These are phyloP conservation scores for Vigna nakashimae DNA, from an alignment of 306 rosid species.

Conservation along the genomic window DNA sequence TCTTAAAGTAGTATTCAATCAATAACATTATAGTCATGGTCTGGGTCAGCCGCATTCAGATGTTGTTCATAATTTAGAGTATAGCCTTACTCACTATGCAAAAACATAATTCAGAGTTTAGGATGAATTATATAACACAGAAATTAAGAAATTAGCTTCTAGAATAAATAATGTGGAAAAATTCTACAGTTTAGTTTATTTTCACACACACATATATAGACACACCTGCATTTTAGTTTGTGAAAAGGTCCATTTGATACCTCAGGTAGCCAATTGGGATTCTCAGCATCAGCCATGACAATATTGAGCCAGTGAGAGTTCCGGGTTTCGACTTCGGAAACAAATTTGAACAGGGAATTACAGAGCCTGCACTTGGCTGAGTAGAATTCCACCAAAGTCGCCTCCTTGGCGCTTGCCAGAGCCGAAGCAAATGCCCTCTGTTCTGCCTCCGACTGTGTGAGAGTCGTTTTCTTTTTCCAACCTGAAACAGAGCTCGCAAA, in stretches of 20 bases:
- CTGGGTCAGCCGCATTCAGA: not conserved
- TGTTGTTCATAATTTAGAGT: not conserved
- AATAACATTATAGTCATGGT: not conserved
- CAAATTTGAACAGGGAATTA: slow-evolving; percentile 68
- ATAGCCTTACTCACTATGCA: not conserved
- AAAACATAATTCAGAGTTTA: not conserved
- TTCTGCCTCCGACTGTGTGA: slow-evolving; percentile 78
- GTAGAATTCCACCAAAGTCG: slow-evolving; percentile 81
- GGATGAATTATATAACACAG: too few species aligned
- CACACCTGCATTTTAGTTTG: too few species aligned
- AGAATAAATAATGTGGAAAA: not conserved
- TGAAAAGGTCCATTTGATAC: slow-evolving; percentile 13
- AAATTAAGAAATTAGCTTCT: too few species aligned
- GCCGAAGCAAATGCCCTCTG: slow-evolving; percentile 87
- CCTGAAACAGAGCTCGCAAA: slow-evolving; percentile 56
- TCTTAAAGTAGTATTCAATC: not conserved
- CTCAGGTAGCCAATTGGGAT: slow-evolving; percentile 83
- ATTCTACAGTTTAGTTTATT: too few species aligned
- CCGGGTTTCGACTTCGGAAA: slow-evolving; percentile 68
- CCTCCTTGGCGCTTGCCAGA: slow-evolving; percentile 75
- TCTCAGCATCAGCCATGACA: slow-evolving; percentile 96
- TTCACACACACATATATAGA: too few species aligned
- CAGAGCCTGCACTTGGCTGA: slow-evolving; percentile 89
- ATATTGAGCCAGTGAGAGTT: slow-evolving; percentile 79
- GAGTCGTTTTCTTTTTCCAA: slow-evolving; percentile 39